Percentiles rank a stretch among this genome's conserved stretches.
Evolutionary conservation across 2,329 filamentous ascomycete genomes (phyloP).

Genomic region (Alternaria sp.): DNA sequence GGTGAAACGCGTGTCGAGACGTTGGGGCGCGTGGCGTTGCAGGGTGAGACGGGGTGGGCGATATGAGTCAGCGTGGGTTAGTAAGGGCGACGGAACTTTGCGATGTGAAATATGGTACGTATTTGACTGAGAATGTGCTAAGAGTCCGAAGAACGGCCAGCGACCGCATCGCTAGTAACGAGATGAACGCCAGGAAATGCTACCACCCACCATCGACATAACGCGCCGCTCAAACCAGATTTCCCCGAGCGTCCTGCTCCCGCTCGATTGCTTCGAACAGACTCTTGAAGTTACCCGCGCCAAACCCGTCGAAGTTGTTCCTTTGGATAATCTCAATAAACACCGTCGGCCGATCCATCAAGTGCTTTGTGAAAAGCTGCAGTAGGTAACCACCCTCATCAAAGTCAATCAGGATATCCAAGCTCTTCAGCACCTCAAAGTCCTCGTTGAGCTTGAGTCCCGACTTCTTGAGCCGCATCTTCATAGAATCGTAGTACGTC

Average conservation of each 20-base stretch:
- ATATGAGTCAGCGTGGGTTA: not conserved
- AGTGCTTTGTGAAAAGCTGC: constrained; percentile 69
- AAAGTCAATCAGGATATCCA: constrained; percentile 94
- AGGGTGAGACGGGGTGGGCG: not conserved
- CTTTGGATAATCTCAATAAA: constrained; percentile 97
- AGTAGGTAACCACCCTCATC: constrained; percentile 87
- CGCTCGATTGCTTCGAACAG: constrained; percentile 94
- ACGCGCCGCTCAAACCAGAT: constrained; percentile 57
- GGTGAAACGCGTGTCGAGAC: constrained; percentile 1
- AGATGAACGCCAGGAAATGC: constrained; percentile 11
- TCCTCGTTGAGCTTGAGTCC: constrained; percentile 73
- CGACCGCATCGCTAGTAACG: not conserved
- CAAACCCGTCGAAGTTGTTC: constrained; percentile 88
- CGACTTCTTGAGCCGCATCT: constrained; percentile 69
- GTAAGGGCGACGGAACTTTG: not conserved
- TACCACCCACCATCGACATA: not conserved
- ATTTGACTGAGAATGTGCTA: not conserved
- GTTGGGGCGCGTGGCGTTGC: constrained; percentile 3
- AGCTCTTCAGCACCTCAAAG: constrained; percentile 73
- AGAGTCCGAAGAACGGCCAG: not conserved
- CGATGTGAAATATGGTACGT: not conserved
- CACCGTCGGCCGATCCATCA: constrained; percentile 93
- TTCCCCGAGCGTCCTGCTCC: constrained; percentile 86
- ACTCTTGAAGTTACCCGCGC: constrained; percentile 94
- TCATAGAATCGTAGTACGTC: constrained; percentile 85